These are phyloP conservation scores for Arachis hypogaea DNA, from an alignment of 306 rosid species.

Conservation along the genomic window DNA sequence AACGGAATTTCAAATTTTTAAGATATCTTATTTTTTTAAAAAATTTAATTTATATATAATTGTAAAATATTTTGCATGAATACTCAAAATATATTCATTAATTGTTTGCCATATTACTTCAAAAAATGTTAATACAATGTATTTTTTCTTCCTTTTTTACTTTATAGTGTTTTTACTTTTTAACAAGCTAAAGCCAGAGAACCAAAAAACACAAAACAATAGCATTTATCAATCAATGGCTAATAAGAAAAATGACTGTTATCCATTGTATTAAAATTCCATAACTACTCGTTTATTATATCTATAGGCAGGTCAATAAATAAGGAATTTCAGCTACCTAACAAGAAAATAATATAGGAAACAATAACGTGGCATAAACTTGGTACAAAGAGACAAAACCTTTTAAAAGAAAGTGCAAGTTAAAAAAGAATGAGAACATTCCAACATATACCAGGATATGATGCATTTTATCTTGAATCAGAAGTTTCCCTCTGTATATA, in stretches of 20 bases:
- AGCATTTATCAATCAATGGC: not conserved
- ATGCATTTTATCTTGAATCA: constrained; percentile 9
- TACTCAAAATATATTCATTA: no score
- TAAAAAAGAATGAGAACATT: constrained; percentile 12
- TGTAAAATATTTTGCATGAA: no score
- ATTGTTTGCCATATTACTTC: not conserved
- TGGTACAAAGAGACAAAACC: constrained; percentile 22
- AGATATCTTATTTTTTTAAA: no score
- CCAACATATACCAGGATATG: constrained; percentile 14
- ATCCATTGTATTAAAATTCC: not conserved
- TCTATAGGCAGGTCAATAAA: constrained; percentile 33
- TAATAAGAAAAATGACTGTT: not conserved
- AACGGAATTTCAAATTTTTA: no score
- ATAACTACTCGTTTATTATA: constrained; percentile 43
- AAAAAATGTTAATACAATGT: no score
- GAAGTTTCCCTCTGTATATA: not conserved
- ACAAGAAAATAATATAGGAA: not conserved
- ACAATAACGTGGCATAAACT: constrained; percentile 16
- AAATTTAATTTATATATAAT: no score
- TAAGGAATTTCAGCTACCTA: not conserved
- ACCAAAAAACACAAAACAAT: not conserved
- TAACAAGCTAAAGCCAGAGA: no score
- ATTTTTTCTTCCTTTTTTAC: no score
- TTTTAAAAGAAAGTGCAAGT: not conserved
- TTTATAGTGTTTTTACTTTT: no score